Evolutionary conservation across 2,329 filamentous ascomycete species (phyloP).

Genomic region (Penicillium glabrum): DNA sequence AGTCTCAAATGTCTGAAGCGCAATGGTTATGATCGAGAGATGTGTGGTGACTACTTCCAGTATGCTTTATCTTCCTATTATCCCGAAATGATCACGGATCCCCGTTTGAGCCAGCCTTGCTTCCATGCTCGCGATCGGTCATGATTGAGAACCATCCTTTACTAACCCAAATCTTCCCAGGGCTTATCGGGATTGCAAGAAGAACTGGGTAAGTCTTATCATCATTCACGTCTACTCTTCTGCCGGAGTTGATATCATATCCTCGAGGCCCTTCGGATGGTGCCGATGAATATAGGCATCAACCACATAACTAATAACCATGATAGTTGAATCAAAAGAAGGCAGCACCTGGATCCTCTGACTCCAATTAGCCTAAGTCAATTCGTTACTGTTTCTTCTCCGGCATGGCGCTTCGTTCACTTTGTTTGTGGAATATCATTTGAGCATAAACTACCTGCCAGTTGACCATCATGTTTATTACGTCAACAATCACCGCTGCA

Average conservation of each 20-base stretch:
- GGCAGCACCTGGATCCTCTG: constrained; percentile 5
- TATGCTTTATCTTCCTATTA: constrained; percentile 47
- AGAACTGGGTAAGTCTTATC: constrained; percentile 72
- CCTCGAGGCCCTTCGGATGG: not conserved
- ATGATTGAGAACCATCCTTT: not conserved
- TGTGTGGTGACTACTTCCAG: constrained; percentile 97
- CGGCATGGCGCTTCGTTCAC: not conserved
- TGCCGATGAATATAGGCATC: not conserved
- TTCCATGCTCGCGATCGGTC: not conserved
- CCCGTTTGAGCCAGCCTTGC: not conserved
- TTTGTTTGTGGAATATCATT: not conserved
- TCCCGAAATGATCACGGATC: not conserved
- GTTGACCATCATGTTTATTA: not conserved
- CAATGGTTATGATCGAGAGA: constrained; percentile 80
- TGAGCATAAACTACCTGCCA: not conserved
- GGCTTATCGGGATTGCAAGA: constrained; percentile 92
- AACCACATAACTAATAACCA: not conserved
- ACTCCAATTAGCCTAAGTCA: not conserved
- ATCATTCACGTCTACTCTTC: not conserved
- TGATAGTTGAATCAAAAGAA: constrained; percentile 34
- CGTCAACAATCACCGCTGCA: not conserved
- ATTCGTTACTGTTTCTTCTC: not conserved
- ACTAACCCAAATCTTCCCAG: constrained; percentile 47
- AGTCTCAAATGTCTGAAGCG: constrained; percentile 87
- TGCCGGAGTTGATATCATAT: not conserved